A percentile compares a stretch with the other conserved stretches of the same genome.
phyloP scores from a whole-genome alignment of 192 early-diverging fungal species.

The Coemansia sp. region DNA sequence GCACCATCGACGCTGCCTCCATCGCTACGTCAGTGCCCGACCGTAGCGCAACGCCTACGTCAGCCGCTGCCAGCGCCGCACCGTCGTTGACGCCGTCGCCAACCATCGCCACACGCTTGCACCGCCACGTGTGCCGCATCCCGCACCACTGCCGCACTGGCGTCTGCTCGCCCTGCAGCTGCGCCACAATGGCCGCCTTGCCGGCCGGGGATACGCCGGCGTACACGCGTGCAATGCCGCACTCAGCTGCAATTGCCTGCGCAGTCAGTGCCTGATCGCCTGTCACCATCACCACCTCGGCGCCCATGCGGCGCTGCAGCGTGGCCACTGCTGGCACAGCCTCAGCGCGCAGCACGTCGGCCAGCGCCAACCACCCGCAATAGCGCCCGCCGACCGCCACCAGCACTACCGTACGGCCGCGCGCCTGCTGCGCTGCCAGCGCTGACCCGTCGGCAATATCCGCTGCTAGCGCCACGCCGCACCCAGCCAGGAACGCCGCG shows the following conservation, averaged over 20 bases:
- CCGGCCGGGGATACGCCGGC: constrained; percentile 89
- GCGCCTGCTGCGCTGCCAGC: constrained; percentile 56
- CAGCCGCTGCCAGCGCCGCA: constrained; percentile 78
- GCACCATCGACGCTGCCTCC: constrained; percentile 88
- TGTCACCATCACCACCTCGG: constrained; percentile 86
- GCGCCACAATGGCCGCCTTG: constrained; percentile 74
- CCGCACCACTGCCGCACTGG: constrained; percentile 10
- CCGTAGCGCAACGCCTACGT: constrained; percentile 86
- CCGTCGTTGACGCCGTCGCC: constrained; percentile 98
- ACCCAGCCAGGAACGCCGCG: constrained; percentile 55
- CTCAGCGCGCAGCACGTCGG: constrained; percentile 83
- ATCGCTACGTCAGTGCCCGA: constrained; percentile 95
- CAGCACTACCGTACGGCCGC: constrained; percentile 78
- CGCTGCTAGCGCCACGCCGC: constrained; percentile 50
- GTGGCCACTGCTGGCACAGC: constrained; percentile 65
- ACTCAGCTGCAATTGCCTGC: constrained; percentile 71
- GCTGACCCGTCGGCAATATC: constrained; percentile 9
- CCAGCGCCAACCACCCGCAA: constrained; percentile 73
- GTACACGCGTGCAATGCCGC: constrained; percentile 82
- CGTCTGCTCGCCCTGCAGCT: constrained; percentile 59
- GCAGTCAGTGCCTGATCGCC: constrained; percentile 90
- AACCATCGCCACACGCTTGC: constrained; percentile 75
- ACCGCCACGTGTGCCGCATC: constrained; percentile 3
- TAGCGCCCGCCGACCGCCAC: constrained; percentile 63
- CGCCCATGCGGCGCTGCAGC: constrained; percentile 65